Evolutionary conservation across 2,329 filamentous ascomycete species (phyloP).

Genomic region (Claviceps sorghi): DNA sequence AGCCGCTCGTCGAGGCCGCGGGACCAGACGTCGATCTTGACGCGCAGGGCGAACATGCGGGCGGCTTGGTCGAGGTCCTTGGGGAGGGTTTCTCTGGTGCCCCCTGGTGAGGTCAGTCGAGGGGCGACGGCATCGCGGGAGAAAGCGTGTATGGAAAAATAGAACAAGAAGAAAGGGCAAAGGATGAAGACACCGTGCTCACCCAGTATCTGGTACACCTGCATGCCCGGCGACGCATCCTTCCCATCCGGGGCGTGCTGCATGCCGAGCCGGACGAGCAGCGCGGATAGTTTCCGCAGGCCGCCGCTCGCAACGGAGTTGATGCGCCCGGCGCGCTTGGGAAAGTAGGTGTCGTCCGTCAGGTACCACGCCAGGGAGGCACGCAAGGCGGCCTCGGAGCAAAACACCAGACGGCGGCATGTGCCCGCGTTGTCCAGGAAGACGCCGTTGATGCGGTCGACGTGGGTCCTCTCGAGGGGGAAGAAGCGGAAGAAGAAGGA

Average conservation of each 20-base stretch:
- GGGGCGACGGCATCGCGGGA: no score
- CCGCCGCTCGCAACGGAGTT: background rate
- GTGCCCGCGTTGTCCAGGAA: background rate
- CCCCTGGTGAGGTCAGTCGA: background rate
- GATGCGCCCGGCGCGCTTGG: background rate
- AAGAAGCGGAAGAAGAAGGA: background rate
- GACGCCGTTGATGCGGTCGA: background rate
- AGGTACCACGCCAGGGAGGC: background rate
- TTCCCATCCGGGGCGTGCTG: background rate
- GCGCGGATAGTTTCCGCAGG: background rate
- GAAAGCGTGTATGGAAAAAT: no score
- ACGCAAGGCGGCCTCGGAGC: background rate
- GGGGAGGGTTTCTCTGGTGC: background rate
- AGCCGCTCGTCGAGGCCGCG: background rate
- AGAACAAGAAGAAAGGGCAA: background rate
- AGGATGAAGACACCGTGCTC: background rate
- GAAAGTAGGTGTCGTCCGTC: background rate
- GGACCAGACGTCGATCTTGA: background rate
- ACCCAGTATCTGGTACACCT: background rate
- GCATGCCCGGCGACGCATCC: background rate
- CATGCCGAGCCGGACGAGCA: background rate
- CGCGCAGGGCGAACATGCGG: background rate
- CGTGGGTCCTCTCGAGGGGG: background rate
- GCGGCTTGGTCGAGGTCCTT: background rate
- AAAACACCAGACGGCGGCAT: background rate